Evolutionary conservation across 495 filamentous ascomycete genomes (phyloP), one percentile per base, ranked within the genome.

Genomic region (Chaetomium fimeti): DNA sequence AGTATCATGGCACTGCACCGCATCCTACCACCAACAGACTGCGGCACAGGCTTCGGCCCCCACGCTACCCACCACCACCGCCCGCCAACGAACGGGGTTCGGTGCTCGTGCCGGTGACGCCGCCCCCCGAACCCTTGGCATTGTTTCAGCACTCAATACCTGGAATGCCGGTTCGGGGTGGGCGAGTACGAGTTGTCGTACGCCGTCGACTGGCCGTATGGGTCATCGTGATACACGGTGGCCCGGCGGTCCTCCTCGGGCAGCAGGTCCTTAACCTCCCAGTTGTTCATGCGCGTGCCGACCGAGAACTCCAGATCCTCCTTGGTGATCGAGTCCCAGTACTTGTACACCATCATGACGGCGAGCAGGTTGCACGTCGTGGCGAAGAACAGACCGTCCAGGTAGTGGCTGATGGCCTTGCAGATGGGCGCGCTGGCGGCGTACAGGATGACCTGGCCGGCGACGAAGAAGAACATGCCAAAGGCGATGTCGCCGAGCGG

Each of bases 331-430:
- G 93, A 97, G 75, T 99, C 94, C 94, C 94, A 99, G 82, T 95
- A 98, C 92, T 99, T 99, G 83, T 99, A 99, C 13, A 98, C 88
- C 94, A 99, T 99, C 94, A 99, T 99, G 57, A 98, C 93, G 2
- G 88, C 93, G 12, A 98, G 82, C 38, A 99, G 78, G 72, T 99
- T 98, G 79, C 91, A 93, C 66, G 93, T 88, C 0, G 93, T 96
- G 16, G 92, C 90, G 72, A 99, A 94, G 78, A 99, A 96, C 42
- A 98, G 78, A 0, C 93, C 94, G 72, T 99, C 94, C 54, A 99
- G 73, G 69, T 97, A 99, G 74, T 99, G 94, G 74, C 92, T 89
- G 48, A 91, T 89, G 28, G 83, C 84, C 40, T 89, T 82, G 80
- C 94, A 99, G 72, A 99, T 90, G 45, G 82, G 86, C 60, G 88